Conservation (phyloP, 108 stramenopile species). For the Pseudonitzschia multistriata region DNA sequence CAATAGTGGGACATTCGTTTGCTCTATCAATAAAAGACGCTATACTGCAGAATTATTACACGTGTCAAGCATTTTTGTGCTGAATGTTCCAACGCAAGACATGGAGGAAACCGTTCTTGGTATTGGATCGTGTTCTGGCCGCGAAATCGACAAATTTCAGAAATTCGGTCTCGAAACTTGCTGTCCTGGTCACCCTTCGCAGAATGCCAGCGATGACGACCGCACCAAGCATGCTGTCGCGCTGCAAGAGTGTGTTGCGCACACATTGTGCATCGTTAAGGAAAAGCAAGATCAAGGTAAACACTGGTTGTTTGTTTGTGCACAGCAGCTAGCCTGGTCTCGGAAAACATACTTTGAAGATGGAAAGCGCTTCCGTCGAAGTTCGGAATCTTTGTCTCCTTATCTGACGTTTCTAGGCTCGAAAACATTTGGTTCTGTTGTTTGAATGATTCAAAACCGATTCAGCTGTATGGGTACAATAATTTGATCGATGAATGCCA, state of each 20-base stretch:
- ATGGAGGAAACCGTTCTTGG: conserved; percentile 3
- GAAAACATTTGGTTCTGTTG: conserved; percentile 12
- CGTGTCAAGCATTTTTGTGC: not conserved
- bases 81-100: not conserved
- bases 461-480: too few relatives aligned
- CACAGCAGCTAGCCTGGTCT: not conserved
- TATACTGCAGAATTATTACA: conserved; percentile 37
- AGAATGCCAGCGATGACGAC: not conserved
- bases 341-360: conserved; percentile 1
- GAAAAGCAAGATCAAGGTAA: conserved; percentile 4
- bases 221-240: not conserved
- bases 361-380: conserved; percentile 8
- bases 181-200: not conserved
- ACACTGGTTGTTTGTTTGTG: conserved; percentile 5
- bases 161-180: not conserved
- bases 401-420: conserved; percentile 8
- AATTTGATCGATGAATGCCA: too few relatives aligned
- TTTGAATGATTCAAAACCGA: too few relatives aligned
- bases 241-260: not conserved
- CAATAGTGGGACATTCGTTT: conserved; percentile 63
- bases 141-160: conserved; percentile 1
- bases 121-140: conserved; percentile 7
- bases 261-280: not conserved
- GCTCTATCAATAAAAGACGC: conserved; percentile 55
- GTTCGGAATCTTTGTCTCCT: not conserved